These are phyloP conservation scores for Discostella stelligeroides DNA, from an alignment of 108 stramenopile species.

Conservation along the genomic window DNA sequence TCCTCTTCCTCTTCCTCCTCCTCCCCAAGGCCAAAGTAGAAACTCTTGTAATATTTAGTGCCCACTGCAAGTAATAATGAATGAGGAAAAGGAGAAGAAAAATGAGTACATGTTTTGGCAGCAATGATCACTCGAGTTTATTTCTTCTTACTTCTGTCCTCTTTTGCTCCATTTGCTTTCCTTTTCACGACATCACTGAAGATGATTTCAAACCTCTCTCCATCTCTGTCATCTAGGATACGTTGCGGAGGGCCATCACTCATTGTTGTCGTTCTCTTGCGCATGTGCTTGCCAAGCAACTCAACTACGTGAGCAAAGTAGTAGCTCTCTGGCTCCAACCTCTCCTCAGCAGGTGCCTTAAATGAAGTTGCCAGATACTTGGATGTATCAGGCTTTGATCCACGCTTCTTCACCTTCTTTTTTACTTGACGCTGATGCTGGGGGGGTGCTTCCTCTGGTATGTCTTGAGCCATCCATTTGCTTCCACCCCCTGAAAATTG, in stretches of 20 bases:
- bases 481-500: background rate
- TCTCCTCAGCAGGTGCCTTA: constrained; percentile 10
- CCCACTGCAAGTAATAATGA: constrained; percentile 1
- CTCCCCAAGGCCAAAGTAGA: background rate
- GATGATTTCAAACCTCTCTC: constrained; percentile 7
- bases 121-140: background rate
- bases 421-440: background rate
- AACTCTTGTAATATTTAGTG: constrained; percentile 11
- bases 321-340: background rate
- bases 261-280: background rate
- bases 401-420: too few relatives aligned
- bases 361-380: background rate
- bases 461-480: background rate
- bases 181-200: background rate
- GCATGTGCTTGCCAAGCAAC: background rate
- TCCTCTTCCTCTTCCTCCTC: too few relatives aligned
- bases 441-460: background rate
- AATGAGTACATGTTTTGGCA: background rate
- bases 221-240: background rate
- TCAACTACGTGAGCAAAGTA: background rate
- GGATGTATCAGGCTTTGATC: background rate
- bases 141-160: background rate
- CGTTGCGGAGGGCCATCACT: background rate
- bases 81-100: background rate
- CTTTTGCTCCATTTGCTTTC: background rate